Evolutionary conservation across 164 flowering plant species (phyloP).

Genomic region (Vitis cinerea): DNA sequence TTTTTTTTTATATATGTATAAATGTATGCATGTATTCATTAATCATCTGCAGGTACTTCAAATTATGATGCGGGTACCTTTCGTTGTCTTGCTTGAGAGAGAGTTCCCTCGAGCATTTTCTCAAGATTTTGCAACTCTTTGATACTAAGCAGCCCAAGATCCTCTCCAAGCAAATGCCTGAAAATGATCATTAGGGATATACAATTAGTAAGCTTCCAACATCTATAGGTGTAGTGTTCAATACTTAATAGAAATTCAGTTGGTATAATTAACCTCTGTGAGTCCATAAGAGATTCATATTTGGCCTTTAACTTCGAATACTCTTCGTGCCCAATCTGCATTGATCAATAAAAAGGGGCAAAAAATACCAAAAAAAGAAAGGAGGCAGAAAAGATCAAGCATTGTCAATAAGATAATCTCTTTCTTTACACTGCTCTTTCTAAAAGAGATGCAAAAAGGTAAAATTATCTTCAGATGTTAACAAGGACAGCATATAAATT

Average conservation of each 20-base stretch:
- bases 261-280: conserved; percentile 58
- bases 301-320: conserved; percentile 69
- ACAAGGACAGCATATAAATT: too few species aligned
- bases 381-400: neutral
- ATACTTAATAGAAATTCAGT: too few species aligned
- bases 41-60: too few species aligned
- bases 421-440: too few species aligned
- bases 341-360: neutral
- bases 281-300: conserved; percentile 69
- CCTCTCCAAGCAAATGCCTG: conserved; percentile 95
- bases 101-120: conserved; percentile 85
- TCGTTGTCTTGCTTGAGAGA: conserved; percentile 72
- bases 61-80: conserved; percentile 48
- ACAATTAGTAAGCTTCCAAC: neutral
- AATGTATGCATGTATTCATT: neutral
- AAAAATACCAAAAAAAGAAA: neutral
- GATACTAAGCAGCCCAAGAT: conserved; percentile 77
- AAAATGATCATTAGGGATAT: neutral
- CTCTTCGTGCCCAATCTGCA: conserved; percentile 84
- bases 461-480: too few species aligned
- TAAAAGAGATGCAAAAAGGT: too few species aligned
- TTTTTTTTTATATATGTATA: neutral
- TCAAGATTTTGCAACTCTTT: conserved; percentile 88
- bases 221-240: too few species aligned
- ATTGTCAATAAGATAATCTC: too few species aligned